A percentile compares a stretch with the other conserved stretches of the same genome.
phyloP scores from a whole-genome alignment of 768 basidiomycete species.

The Astraeus odoratus region DNA sequence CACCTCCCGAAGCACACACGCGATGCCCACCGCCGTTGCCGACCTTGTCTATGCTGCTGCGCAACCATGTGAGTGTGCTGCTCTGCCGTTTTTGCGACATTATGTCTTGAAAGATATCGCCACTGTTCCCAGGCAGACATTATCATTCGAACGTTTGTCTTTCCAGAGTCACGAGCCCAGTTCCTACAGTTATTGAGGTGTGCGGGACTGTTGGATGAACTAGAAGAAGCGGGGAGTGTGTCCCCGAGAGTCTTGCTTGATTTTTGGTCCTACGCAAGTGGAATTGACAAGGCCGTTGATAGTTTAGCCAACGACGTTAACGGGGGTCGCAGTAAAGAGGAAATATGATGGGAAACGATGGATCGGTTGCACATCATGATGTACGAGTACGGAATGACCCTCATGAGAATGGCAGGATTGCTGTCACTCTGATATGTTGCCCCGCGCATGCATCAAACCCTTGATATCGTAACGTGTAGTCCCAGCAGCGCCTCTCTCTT shows the following conservation, averaged over 20 bases:
- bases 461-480: no score
- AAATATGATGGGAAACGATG: not conserved
- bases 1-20: not conserved
- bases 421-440: no score
- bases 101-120: slow-evolving; percentile 6
- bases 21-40: slow-evolving; percentile 28
- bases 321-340: not conserved
- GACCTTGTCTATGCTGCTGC: slow-evolving; percentile 46
- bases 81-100: not conserved
- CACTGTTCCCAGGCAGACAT: slow-evolving; percentile 39
- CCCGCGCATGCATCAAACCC: no score
- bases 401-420: no score
- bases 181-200: slow-evolving; percentile 50
- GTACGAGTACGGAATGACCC: no score
- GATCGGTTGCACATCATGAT: no score
- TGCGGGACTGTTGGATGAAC: slow-evolving; percentile 35
- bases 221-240: slow-evolving; percentile 16
- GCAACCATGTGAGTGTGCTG: slow-evolving; percentile 48
- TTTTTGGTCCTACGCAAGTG: slow-evolving; percentile 58
- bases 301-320: not conserved
- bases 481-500: no score
- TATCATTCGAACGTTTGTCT: slow-evolving; percentile 57
- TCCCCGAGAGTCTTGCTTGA: slow-evolving; percentile 40
- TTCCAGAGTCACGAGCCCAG: slow-evolving; percentile 67
- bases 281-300: not conserved